Evolutionary conservation across 164 flowering plant species (phyloP).

Genomic region (Dillenia turbinata): DNA sequence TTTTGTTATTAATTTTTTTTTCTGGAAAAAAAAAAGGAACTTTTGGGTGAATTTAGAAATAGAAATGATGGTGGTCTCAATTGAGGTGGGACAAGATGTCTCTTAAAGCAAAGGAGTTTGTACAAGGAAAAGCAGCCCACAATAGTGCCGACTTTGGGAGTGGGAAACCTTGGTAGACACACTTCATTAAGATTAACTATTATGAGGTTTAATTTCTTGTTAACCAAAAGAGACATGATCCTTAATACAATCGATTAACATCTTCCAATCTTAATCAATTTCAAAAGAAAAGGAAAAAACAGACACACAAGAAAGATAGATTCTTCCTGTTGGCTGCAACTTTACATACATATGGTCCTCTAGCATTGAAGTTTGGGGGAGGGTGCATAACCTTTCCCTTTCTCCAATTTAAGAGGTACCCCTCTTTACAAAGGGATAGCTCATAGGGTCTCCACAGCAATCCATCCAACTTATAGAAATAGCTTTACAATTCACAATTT

Average conservation of each 20-base stretch:
- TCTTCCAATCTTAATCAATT: no score
- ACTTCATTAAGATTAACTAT: background rate
- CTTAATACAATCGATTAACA: no score
- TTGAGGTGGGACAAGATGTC: slow-evolving; percentile 55
- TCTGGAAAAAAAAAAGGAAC: no score
- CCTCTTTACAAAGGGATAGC: no score
- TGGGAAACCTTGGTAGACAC: slow-evolving; percentile 26
- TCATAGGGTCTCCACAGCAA: no score
- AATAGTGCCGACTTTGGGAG: slow-evolving; percentile 16
- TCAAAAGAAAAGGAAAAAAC: no score
- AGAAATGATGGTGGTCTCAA: slow-evolving; percentile 54
- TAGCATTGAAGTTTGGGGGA: no score
- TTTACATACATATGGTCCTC: no score
- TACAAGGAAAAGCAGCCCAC: slow-evolving; percentile 14
- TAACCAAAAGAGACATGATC: background rate
- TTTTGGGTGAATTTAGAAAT: slow-evolving; percentile 2
- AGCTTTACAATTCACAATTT: no score
- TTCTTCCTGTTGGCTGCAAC: slow-evolving; percentile 17
- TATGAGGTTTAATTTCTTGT: slow-evolving; percentile 2
- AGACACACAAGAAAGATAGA: slow-evolving; percentile 5
- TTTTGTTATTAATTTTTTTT: background rate
- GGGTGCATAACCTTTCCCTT: no score
- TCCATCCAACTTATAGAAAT: no score
- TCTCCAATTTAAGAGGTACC: no score
- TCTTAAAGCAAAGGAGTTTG: slow-evolving; percentile 38